phyloP scores from a whole-genome alignment of 352 stramenopile species.

The Pythium folliculosum region DNA sequence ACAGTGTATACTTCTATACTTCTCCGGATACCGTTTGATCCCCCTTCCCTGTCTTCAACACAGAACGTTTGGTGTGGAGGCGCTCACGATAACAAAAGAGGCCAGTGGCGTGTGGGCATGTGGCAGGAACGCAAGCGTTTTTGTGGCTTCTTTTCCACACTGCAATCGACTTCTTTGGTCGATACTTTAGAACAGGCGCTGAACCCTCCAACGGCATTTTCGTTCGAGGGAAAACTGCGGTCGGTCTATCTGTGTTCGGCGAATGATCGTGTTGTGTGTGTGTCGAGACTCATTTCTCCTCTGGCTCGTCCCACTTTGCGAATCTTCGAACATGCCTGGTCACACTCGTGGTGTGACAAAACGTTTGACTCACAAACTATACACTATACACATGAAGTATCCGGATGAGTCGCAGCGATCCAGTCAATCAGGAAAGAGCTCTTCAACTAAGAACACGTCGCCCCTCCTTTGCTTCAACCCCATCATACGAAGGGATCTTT shows the following conservation, averaged over 20 bases:
- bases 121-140: background rate
- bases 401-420: constrained; percentile 21
- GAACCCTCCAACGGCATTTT: background rate
- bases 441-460: constrained; percentile 24
- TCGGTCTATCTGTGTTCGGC: background rate
- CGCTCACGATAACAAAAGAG: background rate
- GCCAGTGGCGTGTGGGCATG: background rate
- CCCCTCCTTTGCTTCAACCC: background rate
- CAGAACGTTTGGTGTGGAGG: background rate
- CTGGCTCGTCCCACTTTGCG: background rate
- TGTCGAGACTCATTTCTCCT: background rate
- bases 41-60: background rate
- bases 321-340: background rate
- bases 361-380: background rate
- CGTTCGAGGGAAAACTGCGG: background rate
- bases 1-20: background rate
- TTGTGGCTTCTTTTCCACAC: background rate
- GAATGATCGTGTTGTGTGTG: background rate
- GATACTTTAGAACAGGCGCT: background rate
- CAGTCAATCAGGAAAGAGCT: constrained; percentile 17
- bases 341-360: background rate
- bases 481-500: background rate
- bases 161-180: background rate
- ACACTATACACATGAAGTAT: constrained; percentile 7
- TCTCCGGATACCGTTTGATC: background rate